Percentiles rank a stretch among this genome's conserved stretches.
phyloP scores from a whole-genome alignment of 2,329 filamentous ascomycete genomes.

The Ophiocordyceps camponoti-saundersi region DNA sequence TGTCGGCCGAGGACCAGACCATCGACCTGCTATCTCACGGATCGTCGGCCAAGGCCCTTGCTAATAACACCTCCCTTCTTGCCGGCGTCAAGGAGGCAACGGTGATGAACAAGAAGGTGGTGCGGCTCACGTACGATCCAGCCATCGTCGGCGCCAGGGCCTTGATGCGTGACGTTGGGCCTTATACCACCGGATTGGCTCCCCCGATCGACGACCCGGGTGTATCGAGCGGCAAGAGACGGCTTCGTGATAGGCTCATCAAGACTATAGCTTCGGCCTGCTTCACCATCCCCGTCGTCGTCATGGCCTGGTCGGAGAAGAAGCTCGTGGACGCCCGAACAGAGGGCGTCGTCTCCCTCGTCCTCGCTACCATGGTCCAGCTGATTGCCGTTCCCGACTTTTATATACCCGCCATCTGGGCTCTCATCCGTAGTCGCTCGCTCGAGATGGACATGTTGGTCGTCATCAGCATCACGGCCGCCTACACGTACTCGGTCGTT shows the following conservation, averaged over 20 bases:
- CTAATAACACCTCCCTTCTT: slow-evolving; percentile 2
- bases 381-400: slow-evolving; percentile 29
- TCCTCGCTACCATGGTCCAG: slow-evolving; percentile 33
- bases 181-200: slow-evolving; percentile 10
- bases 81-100: slow-evolving; percentile 10
- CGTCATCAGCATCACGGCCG: slow-evolving; percentile 33
- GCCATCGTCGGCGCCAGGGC: slow-evolving; percentile 14
- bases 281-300: slow-evolving; percentile 16
- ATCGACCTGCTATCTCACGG: slow-evolving; percentile 12
- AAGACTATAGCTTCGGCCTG: slow-evolving; percentile 14
- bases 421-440: slow-evolving; percentile 23
- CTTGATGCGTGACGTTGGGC: slow-evolving; percentile 8
- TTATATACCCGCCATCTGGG: slow-evolving; percentile 27
- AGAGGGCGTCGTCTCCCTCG: slow-evolving; percentile 16
- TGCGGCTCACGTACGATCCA: slow-evolving; percentile 18
- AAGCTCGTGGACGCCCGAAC: slow-evolving; percentile 7
- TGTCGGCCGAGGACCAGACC: slow-evolving; percentile 10
- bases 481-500: slow-evolving; percentile 30
- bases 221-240: slow-evolving; percentile 11
- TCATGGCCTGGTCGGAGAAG: slow-evolving; percentile 15
- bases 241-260: slow-evolving; percentile 13
- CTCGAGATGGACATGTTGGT: slow-evolving; percentile 42
- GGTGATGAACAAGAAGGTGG: slow-evolving; percentile 12
- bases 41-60: slow-evolving; percentile 7
- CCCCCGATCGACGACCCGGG: slow-evolving; percentile 15